Evolutionary conservation across 495 filamentous ascomycete genomes (phyloP).

Genomic region (Jackrogersella multiformis): DNA sequence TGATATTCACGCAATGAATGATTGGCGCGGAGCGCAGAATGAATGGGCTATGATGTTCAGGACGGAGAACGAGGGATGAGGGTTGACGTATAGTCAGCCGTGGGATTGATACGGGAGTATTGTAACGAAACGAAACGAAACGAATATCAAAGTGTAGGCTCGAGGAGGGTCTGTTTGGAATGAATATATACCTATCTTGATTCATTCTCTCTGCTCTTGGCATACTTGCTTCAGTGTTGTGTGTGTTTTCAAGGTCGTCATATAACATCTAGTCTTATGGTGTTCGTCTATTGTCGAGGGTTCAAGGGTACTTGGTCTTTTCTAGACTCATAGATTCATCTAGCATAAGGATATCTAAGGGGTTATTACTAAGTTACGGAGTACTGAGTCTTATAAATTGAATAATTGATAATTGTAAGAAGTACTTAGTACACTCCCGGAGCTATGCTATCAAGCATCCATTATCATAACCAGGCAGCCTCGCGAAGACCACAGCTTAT

Average conservation of each 20-base stretch:
- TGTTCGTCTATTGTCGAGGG: too few species aligned
- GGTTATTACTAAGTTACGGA: too few species aligned
- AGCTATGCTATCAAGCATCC: too few species aligned
- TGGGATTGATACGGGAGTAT: slow-evolving; percentile 10
- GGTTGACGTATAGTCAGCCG: neutral
- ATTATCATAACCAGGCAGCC: too few species aligned
- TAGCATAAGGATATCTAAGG: too few species aligned
- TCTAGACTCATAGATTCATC: too few species aligned
- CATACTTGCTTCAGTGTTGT: neutral
- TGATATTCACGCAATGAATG: slow-evolving; percentile 3
- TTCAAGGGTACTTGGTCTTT: too few species aligned
- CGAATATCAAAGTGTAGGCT: slow-evolving; percentile 14
- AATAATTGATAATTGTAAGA: too few species aligned
- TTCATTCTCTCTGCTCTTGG: neutral
- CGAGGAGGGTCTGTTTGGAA: neutral
- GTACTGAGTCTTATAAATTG: too few species aligned
- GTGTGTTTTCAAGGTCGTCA: neutral
- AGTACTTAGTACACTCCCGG: too few species aligned
- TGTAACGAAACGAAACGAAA: slow-evolving; percentile 31
- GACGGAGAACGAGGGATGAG: neutral
- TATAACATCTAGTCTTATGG: too few species aligned
- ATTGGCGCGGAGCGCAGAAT: neutral
- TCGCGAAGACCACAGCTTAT: too few species aligned
- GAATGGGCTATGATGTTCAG: slow-evolving; percentile 11
- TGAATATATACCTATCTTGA: slow-evolving; percentile 10